Conservation (phyloP, 2,329 filamentous ascomycete genomes). For the Beauveria asiatica region DNA sequence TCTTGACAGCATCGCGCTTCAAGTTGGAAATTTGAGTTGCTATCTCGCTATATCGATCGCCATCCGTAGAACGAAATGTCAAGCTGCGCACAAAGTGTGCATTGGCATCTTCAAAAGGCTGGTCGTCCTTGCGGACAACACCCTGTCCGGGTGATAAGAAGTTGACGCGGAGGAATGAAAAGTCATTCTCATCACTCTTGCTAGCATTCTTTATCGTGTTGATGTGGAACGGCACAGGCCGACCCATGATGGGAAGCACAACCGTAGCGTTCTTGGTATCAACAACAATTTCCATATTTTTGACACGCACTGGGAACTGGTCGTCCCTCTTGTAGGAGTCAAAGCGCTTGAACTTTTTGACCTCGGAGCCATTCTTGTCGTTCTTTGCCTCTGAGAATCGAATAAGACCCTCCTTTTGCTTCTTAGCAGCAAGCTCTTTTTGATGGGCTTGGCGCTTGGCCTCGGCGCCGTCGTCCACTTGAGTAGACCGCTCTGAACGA, state of each 20-base stretch:
- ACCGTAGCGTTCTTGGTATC: constrained; percentile 86
- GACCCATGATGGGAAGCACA: constrained; percentile 92
- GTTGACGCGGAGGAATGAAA: constrained; percentile 90
- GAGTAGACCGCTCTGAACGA: constrained; percentile 80
- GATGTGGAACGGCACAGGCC: constrained; percentile 96
- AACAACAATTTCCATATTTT: constrained; percentile 81
- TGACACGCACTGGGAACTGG: constrained; percentile 74
- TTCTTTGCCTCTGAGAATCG: constrained; percentile 80
- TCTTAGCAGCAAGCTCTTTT: constrained; percentile 77
- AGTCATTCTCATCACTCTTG: constrained; percentile 93
- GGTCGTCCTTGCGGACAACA: constrained; percentile 93
- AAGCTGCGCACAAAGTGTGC: constrained; percentile 94
- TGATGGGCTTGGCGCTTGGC: constrained; percentile 83
- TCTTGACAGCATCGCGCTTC: constrained; percentile 84
- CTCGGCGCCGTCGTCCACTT: constrained; percentile 84
- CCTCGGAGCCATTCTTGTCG: constrained; percentile 73
- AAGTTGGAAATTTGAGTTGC: constrained; percentile 90
- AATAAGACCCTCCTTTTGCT: constrained; percentile 78
- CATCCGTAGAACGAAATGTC: constrained; percentile 87
- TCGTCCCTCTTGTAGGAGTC: constrained; percentile 99
- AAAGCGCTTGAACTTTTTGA: constrained; percentile 98
- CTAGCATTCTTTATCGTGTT: constrained; percentile 97
- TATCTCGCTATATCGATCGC: constrained; percentile 82
- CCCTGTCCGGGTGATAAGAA: constrained; percentile 95
- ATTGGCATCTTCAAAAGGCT: constrained; percentile 91